A percentile compares a stretch with the other conserved stretches of the same genome.
Evolutionary conservation across 441 rosid genomes (phyloP).

Genomic region (Daphne laureola): DNA sequence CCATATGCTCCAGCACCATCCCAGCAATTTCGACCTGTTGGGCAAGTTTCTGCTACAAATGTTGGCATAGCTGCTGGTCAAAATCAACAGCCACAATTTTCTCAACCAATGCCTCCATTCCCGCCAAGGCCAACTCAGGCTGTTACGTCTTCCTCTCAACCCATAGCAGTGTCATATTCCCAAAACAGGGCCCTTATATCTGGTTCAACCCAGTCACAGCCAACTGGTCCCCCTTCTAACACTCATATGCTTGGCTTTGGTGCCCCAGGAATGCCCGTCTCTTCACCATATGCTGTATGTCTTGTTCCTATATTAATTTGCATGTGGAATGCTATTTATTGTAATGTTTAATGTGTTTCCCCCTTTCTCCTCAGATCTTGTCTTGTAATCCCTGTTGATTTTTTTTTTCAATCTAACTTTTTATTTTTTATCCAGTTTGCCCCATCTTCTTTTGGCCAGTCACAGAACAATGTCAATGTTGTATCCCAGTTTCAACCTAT

Average conservation of each 20-base stretch:
- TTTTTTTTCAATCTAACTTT: conserved; percentile 16
- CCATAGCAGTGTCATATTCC: conserved; percentile 44
- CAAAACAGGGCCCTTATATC: conserved; percentile 59
- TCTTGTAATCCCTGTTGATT: conserved; percentile 7
- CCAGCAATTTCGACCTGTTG: conserved; percentile 69
- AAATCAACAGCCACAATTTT: conserved; percentile 49
- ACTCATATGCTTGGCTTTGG: conserved; percentile 36
- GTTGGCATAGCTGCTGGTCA: conserved; percentile 47
- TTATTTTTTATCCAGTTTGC: conserved; percentile 44
- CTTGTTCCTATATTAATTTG: neutral
- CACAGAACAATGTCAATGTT: conserved; percentile 37
- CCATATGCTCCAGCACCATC: conserved; percentile 50
- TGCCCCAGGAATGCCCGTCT: conserved; percentile 41
- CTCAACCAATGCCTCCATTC: conserved; percentile 69
- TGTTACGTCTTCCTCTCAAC: conserved; percentile 48
- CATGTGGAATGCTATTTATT: no score
- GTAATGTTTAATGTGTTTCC: no score
- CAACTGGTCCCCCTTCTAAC: conserved; percentile 28
- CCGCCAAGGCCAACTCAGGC: conserved; percentile 67
- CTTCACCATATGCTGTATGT: conserved; percentile 54
- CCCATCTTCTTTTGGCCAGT: conserved; percentile 57
- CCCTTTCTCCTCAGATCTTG: conserved; percentile 2
- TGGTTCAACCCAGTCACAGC: conserved; percentile 47
- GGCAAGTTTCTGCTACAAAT: conserved; percentile 53
- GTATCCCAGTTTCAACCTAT: conserved; percentile 48